phyloP scores from a whole-genome alignment of 2,329 filamentous ascomycete species.

The Neonectria sp. region DNA sequence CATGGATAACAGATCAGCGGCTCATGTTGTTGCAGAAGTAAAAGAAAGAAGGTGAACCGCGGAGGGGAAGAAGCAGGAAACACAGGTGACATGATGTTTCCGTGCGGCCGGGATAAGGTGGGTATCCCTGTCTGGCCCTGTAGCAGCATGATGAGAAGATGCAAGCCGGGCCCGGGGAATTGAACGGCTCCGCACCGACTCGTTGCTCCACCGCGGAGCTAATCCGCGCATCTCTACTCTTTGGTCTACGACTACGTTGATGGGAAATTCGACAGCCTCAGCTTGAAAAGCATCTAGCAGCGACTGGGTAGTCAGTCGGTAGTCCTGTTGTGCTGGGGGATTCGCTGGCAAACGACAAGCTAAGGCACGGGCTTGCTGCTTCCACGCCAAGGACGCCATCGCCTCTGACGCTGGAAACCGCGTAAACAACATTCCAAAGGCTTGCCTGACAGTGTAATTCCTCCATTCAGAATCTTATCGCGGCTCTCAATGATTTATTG shows the following conservation, averaged over 20 bases:
- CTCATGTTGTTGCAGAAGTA: slow-evolving; percentile 7
- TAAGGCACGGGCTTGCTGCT: neutral
- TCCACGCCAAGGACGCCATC: too few species aligned
- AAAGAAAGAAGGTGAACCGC: neutral
- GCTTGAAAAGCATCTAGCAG: neutral
- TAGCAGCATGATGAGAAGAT: slow-evolving; percentile 8
- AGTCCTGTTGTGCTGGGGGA: neutral
- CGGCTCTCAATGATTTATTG: neutral
- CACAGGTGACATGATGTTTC: slow-evolving; percentile 14
- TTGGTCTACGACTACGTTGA: neutral
- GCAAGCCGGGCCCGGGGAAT: neutral
- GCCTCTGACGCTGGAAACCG: neutral
- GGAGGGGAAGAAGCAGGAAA: slow-evolving; percentile 7
- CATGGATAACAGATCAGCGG: slow-evolving; percentile 11
- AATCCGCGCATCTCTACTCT: slow-evolving; percentile 16
- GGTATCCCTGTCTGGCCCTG: slow-evolving; percentile 7
- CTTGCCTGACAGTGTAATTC: neutral
- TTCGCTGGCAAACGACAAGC: neutral
- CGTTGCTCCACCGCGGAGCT: slow-evolving; percentile 16
- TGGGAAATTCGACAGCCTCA: neutral
- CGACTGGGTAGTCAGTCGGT: neutral
- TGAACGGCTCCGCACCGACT: neutral
- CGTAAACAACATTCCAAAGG: neutral
- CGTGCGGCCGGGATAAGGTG: neutral
- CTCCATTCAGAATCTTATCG: neutral